phyloP scores from a whole-genome alignment of 108 stramenopile genomes.

The Skeletonema marinoi region DNA sequence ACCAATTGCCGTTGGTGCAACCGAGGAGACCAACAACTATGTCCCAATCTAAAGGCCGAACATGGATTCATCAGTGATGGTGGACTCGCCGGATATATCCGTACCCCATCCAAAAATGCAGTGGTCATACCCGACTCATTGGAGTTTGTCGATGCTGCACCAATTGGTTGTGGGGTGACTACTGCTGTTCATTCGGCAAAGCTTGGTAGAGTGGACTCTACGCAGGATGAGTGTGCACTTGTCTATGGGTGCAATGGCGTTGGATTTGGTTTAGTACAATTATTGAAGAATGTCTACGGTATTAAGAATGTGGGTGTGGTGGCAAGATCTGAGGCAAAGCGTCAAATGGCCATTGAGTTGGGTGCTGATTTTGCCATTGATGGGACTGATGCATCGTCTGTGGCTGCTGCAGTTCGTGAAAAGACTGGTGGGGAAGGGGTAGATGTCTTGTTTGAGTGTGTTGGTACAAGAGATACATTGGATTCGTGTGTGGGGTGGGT shows the following conservation, averaged over 20 bases:
- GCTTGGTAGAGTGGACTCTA: slow-evolving; percentile 2
- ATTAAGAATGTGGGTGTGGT: slow-evolving; percentile 6
- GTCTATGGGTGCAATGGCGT: slow-evolving; percentile 8
- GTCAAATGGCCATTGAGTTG: slow-evolving; percentile 4
- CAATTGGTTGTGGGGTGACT: slow-evolving; percentile 18
- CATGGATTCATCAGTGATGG: neutral
- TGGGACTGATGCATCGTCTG: slow-evolving; percentile 1
- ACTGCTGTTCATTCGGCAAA: slow-evolving; percentile 28
- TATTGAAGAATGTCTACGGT: slow-evolving; percentile 2
- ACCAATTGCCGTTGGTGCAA: slow-evolving; percentile 20
- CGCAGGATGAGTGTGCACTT: neutral
- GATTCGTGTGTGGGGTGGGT: slow-evolving; percentile 13
- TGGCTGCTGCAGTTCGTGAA: slow-evolving; percentile 9
- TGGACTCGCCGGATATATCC: neutral
- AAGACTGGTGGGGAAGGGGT: slow-evolving; percentile 8
- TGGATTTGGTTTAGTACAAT: slow-evolving; percentile 11
- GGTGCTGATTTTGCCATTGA: slow-evolving; percentile 13
- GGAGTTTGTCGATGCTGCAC: too few species aligned
- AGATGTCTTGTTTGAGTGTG: slow-evolving; percentile 14
- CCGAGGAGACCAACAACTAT: slow-evolving; percentile 11
- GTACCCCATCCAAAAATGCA: neutral
- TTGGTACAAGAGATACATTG: slow-evolving; percentile 9
- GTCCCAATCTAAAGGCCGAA: slow-evolving; percentile 13
- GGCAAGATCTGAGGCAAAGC: slow-evolving; percentile 9
- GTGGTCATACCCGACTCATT: slow-evolving; percentile 8